Percentiles rank a stretch among this genome's conserved stretches.
Evolutionary conservation across 148 eudicot species (phyloP).

Genomic region (Chenopodium berlandieri): DNA sequence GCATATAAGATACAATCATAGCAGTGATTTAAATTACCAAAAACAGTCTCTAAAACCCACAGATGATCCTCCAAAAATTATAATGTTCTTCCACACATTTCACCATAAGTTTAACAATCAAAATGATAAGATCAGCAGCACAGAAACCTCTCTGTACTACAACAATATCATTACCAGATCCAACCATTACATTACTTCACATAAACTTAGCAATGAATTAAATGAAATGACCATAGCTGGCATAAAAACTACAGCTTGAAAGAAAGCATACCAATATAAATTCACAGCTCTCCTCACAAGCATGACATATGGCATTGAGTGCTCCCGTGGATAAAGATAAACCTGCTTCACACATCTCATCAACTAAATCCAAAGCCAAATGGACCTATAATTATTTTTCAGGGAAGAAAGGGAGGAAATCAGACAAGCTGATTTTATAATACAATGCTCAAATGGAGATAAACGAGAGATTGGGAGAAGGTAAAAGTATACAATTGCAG

Average conservation of each 20-base stretch:
- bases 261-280: slow-evolving; percentile 61
- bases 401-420: slow-evolving; percentile 10
- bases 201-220: slow-evolving; percentile 1
- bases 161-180: not conserved
- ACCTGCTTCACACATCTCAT: slow-evolving; percentile 62
- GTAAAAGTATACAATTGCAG: not conserved
- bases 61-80: not conserved
- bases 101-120: not conserved
- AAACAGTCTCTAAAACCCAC: not conserved
- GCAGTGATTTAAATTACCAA: not conserved
- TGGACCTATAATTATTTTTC: slow-evolving; percentile 47
- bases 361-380: slow-evolving; percentile 68
- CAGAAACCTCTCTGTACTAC: not conserved
- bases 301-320: slow-evolving; percentile 54
- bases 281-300: slow-evolving; percentile 70
- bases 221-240: not conserved
- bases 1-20: not conserved
- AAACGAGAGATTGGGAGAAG: not conserved
- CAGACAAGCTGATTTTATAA: not conserved
- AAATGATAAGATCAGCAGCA: not conserved
- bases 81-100: not conserved
- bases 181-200: not conserved
- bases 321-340: slow-evolving; percentile 43
- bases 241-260: not conserved
- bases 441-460: slow-evolving; percentile 1